Evolutionary conservation across 202 grass and related monocot species (phyloP), one percentile per base, ranked within the genome.

Genomic region (Cymbopogon flexuosus): DNA sequence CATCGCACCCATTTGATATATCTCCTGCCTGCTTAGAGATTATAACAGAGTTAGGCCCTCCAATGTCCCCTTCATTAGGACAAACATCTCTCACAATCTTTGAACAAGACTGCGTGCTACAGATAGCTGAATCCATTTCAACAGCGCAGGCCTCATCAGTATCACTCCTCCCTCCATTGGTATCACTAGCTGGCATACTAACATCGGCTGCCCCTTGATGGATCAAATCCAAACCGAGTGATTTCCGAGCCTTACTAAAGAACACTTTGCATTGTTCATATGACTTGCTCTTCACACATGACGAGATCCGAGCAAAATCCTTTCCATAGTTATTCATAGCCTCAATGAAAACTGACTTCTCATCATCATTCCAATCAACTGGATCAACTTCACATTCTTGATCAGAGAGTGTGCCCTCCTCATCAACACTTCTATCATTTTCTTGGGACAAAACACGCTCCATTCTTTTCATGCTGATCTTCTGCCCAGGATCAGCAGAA

Each of bases 251-350:
- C 80, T 99, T 99, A 75, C 90, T 93, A 66, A 96, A 99, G 88
- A 96, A 99, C 73, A 92, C 83, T 79, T 93, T 99, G 89, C 96
- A 99, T 31, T 99, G 96, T 45, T 93, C 90, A 66, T 75, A 85
- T 23, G 87, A 95, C 77, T 90, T 95, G 73, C 92, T 89, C 65
- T 85, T 92, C 59, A 99, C 85, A 24, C 68, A 91, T n/a, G 56
- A 77, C 11, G 92, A 93, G 61, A 99, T 88, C 36, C 33, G 92
- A 21, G 80, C 60, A 23, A 99, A 99, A 76, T 99, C 89, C 61
- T 96, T 96, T 36, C 96, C 96, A 51, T 93, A 90, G 14, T 81
- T 81, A 64, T 85, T 88, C 78, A 91, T 75, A 62, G 88, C 92
- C 64, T 89, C 82, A 57, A 99, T 80, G 83, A 99, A 87, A 65